Base-by-base conservation (phyloP, 495 filamentous ascomycete genomes). In the Talaromyces adpressus region DNA sequence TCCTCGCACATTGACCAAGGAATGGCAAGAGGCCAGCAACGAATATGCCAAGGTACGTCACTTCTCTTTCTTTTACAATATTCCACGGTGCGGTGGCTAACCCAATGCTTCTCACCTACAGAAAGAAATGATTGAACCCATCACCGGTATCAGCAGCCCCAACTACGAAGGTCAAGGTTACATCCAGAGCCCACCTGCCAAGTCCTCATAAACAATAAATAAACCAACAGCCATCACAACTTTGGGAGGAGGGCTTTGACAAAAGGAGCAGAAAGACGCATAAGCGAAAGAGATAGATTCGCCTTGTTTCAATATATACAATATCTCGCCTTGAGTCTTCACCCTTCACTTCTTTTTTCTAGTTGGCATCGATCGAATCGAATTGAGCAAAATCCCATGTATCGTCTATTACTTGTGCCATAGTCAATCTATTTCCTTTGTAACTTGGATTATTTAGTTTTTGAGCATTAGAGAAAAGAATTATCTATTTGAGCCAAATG, bases 11-110 rank as follows among this genome's bases (percentile, higher is more conserved):
- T 93, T 98, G 91, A 93, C 79, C 77, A 89, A 90, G 83, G 94
- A 98, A 79, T 98, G 85, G 80, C 90, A 98, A 81, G 91, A 96
- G 82, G 88, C 86, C 62, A 83, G 85, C 64, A 93, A 98, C 77
- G 94, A 96, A 80, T 95, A 89, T 75, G 82, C 97, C 71, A 90
- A 85, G 85, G 93, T 95, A 80, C 47, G 77, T 73, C 57, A 56
- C 32, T 39, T 18, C 57, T 54, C 23, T 25, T 59, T 64, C 63
- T 57, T 62, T 51, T 62, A 63, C 65, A 20, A 9, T 12, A 14
- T n/a, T n/a, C n/a, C n/a, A n/a, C n/a, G n/a, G n/a, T n/a, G n/a
- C 29, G 12, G 16, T 63, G 18, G 14, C 63, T 68, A 47, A 64
- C 65, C 6, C 27, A 30, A n/a, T 59, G 61, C 61, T 58, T 23